Base-by-base conservation (phyloP, 305 asterid species). In the Fraxinus greggii region DNA sequence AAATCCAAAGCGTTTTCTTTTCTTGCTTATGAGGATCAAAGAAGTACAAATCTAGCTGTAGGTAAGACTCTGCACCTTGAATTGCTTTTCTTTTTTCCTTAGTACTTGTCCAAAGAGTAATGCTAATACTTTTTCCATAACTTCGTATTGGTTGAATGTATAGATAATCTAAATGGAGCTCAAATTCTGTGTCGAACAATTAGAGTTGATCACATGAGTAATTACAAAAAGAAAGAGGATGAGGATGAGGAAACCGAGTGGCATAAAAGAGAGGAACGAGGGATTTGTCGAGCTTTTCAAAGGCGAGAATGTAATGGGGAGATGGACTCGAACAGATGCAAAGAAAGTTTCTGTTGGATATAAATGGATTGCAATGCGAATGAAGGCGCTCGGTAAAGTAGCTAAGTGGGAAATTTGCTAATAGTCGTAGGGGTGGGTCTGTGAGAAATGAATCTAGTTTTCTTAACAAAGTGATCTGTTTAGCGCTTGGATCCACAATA, bases 1-100 rank as follows among this genome's bases (percentile, higher is more conserved):
- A 94, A 94, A 87, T 94, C 98, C 10, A 93, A 93, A 82, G 98
- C 97, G 10, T 94, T 92, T 80, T 94, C 96, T 35, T 94, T 94
- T 83, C 32, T 94, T 79, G 98, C 97, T 5, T 94, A 94, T 33
- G 98, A 94, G 89, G 98, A 94, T 88, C 98, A 94, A 87, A 89
- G 98, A 61, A 93, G 98, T 84, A 92, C 97, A 15, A 93, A 9
- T 86, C 97, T 93, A 3, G 97, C 97, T 15, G 96, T 93, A 28
- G 97, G 97, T 94, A 24, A 19, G 97, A 85, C 51, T 32, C 80
- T 80, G 4, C 77, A 35, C 24, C 72, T 32, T 78, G 32, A 54
- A 7, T 42, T 51, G 54, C 69, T 73, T 17, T 76, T 24, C 9
- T 23, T 78, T 51, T 51, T 63, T 54, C 10, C 17, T 48, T 1